Evolutionary conservation across 2,329 filamentous ascomycete species (phyloP), one percentile per base, ranked within the genome.

Genomic region (Cercospora sp.): DNA sequence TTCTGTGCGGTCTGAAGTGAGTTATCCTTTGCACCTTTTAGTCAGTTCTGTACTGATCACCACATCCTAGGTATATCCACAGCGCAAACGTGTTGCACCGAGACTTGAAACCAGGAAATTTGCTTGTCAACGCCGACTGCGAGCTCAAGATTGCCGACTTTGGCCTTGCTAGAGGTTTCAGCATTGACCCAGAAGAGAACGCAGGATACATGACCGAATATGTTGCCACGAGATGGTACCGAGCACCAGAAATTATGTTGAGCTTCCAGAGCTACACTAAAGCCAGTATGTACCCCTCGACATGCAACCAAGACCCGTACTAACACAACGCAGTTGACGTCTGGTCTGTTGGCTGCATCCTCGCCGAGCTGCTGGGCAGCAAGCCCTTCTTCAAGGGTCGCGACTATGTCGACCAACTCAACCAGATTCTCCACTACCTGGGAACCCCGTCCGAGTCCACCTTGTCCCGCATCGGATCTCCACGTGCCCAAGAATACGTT

Each of bases 181-280:
- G 94, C 68, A 90, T 97, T 77, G 94, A 98, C 74, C 95, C 95
- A 1, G 93, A 99, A 80, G 94, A 99, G 83, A 98, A 98, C 79
- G 95, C 95, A 18, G 95, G 95, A 23, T 99, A 98, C 82, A 98
- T 99, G 95, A 99, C 95, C 10, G 95, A 99, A 82, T 99, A 99
- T 77, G 95, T 99, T 65, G 95, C 95, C 61, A 99, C 95, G 63
- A 88, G 95, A 83, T 99, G 95, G 95, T 99, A 99, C 81, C 91
- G 95, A 82, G 95, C 95, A 3, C 95, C 95, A 5, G 95, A 99
- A 81, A 99, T 99, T 75, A 99, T 99, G 95, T 84, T 99, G 81
- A 97, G 93, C 84, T 99, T 99, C 88, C 94, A 98, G 82, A 97
- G 93, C 84, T 99, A 99, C 82, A 99, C 95, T 77, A 99, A 99